Percentiles rank a stretch among this genome's conserved stretches.
These are phyloP conservation scores for Fusarium graminum DNA, from an alignment of 2,329 filamentous ascomycete genomes.

Conservation along the genomic window DNA sequence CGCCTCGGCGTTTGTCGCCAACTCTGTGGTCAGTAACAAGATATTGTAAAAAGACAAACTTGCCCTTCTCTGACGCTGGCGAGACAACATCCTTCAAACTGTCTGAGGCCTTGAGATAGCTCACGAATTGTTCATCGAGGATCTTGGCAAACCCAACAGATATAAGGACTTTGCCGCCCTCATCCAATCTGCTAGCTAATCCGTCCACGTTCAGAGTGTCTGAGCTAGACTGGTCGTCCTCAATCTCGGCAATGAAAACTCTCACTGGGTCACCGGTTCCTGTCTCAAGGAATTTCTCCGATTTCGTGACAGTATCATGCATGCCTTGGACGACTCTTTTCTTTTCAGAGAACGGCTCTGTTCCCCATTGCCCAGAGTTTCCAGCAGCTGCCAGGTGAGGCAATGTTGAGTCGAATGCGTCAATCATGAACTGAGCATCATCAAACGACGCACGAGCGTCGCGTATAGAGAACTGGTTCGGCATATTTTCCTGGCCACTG, in stretches of 20 bases:
- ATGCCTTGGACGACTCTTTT: slow-evolving; percentile 43
- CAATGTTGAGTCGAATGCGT: slow-evolving; percentile 51
- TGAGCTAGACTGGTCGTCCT: slow-evolving; percentile 24
- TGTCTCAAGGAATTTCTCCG: slow-evolving; percentile 44
- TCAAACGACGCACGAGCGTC: slow-evolving; percentile 38
- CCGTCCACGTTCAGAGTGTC: slow-evolving; percentile 2
- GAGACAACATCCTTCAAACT: slow-evolving; percentile 25
- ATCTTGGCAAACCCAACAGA: slow-evolving; percentile 33
- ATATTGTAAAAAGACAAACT: slow-evolving; percentile 34
- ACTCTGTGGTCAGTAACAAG: slow-evolving; percentile 34
- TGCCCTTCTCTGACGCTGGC: slow-evolving; percentile 28
- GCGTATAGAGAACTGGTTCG: slow-evolving; percentile 44
- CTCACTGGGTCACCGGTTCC: slow-evolving; percentile 45
- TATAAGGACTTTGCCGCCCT: slow-evolving; percentile 27
- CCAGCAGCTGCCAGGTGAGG: slow-evolving; percentile 48
- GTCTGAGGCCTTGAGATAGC: slow-evolving; percentile 28
- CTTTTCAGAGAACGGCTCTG: slow-evolving; percentile 44
- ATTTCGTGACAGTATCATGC: slow-evolving; percentile 40
- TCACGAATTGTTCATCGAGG: slow-evolving; percentile 16
- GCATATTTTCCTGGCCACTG: slow-evolving; percentile 28
- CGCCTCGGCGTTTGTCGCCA: slow-evolving; percentile 30
- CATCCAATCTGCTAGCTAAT: slow-evolving; percentile 36
- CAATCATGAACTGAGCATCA: slow-evolving; percentile 50
- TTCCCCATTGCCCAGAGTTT: slow-evolving; percentile 50
- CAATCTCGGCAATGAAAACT: slow-evolving; percentile 49